These are phyloP conservation scores for Phytophthora citricola DNA, from an alignment of 352 stramenopile species.

Conservation along the genomic window DNA sequence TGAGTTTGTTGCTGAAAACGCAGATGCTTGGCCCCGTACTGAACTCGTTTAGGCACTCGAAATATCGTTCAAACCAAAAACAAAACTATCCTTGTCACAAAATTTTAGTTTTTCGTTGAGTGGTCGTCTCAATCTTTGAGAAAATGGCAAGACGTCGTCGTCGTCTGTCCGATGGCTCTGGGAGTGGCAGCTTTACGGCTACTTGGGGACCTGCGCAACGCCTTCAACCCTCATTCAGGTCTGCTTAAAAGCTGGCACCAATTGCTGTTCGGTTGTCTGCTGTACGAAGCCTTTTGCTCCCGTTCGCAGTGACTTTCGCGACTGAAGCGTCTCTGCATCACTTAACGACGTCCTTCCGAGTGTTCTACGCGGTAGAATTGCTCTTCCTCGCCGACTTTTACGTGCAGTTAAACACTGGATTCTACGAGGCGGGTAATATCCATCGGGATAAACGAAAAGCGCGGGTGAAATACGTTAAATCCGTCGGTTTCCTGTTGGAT, in stretches of 20 bases:
- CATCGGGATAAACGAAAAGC: slow-evolving; percentile 4
- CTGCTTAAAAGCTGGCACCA: slow-evolving; percentile 60
- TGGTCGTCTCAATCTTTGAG: neutral
- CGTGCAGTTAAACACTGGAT: slow-evolving; percentile 63
- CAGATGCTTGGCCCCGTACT: slow-evolving; percentile 45
- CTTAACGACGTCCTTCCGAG: slow-evolving; percentile 9
- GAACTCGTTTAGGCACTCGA: slow-evolving; percentile 12
- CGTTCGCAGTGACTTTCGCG: slow-evolving; percentile 62
- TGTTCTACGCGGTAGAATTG: slow-evolving; percentile 51
- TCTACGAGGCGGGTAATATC: slow-evolving; percentile 51
- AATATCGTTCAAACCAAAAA: too few relatives aligned
- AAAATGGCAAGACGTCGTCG: slow-evolving; percentile 1
- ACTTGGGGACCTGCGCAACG: slow-evolving; percentile 43
- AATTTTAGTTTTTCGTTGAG: too few relatives aligned
- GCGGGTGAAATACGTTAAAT: slow-evolving; percentile 49
- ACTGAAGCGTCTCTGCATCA: neutral
- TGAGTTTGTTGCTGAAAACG: slow-evolving; percentile 57
- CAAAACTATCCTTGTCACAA: too few relatives aligned
- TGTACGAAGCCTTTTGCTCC: slow-evolving; percentile 63
- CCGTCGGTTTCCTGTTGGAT: slow-evolving; percentile 51
- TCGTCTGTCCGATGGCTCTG: neutral
- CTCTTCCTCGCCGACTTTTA: slow-evolving; percentile 64
- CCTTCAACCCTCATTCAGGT: slow-evolving; percentile 57
- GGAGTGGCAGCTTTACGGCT: slow-evolving; percentile 19
- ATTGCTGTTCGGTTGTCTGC: slow-evolving; percentile 46